Conservation (phyloP, 345 rosid species). For the Euphorbia peplus region DNA sequence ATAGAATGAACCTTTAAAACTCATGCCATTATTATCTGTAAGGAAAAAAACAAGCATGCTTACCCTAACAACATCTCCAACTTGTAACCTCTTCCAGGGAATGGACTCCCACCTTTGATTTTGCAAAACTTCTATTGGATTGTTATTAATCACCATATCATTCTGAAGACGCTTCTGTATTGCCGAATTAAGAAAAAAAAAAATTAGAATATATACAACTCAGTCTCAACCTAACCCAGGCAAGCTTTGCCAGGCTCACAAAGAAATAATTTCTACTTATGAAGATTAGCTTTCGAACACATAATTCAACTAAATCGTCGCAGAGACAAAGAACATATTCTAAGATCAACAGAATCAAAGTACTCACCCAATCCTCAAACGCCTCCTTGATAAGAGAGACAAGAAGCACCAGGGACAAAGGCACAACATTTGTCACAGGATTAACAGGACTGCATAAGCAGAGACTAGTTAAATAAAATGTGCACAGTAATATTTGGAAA, state of each 20-base stretch:
- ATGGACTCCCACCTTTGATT: conserved; percentile 72
- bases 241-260: background rate
- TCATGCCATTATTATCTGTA: background rate
- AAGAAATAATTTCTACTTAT: conserved; percentile 3
- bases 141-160: conserved; percentile 86
- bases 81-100: conserved; percentile 95
- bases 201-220: background rate
- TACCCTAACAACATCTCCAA: conserved; percentile 94
- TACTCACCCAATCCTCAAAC: conserved; percentile 94
- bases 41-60: conserved; percentile 27
- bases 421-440: conserved; percentile 92
- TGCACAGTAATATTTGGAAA: background rate
- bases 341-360: conserved; percentile 12
- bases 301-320: conserved; percentile 5
- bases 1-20: background rate
- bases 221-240: background rate
- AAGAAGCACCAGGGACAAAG: conserved; percentile 87
- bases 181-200: conserved; percentile 22
- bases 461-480: conserved; percentile 10
- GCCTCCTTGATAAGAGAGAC: conserved; percentile 98
- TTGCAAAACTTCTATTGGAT: conserved; percentile 73
- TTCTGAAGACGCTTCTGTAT: conserved; percentile 96
- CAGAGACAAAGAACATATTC: conserved; percentile 6
- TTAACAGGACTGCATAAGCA: conserved; percentile 84
- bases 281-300: conserved; percentile 4